Conservation (phyloP, 805 yeast genomes). For the Wickerhamomyces queroliae region DNA sequence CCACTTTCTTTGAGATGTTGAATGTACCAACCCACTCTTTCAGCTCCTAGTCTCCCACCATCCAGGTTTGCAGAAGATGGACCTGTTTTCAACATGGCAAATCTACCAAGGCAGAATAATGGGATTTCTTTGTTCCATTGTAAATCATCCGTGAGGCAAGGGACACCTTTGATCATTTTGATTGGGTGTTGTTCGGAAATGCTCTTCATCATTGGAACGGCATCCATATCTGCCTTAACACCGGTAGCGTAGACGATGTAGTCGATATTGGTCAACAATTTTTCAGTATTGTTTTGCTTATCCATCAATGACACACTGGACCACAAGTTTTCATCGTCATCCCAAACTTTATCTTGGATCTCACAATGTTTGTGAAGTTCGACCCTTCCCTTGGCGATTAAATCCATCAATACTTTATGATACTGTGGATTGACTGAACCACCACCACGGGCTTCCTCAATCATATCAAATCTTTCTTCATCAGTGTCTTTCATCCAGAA, state of each 20-base stretch:
- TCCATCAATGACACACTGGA: slow-evolving; percentile 5
- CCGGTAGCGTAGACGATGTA: slow-evolving; percentile 40
- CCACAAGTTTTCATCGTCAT: slow-evolving; percentile 24
- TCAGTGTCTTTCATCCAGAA: slow-evolving; percentile 38
- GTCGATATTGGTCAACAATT: slow-evolving; percentile 19
- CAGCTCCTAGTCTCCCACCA: slow-evolving; percentile 41
- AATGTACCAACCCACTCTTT: slow-evolving; percentile 30
- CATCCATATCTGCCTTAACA: slow-evolving; percentile 24
- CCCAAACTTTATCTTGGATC: slow-evolving; percentile 24
- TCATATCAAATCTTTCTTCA: slow-evolving; percentile 34
- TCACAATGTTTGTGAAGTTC: slow-evolving; percentile 25
- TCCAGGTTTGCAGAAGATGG: slow-evolving; percentile 42
- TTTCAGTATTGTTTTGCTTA: neutral
- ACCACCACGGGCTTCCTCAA: slow-evolving; percentile 36
- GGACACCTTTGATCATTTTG: slow-evolving; percentile 30
- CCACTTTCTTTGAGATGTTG: slow-evolving; percentile 6
- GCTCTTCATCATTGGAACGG: slow-evolving; percentile 26
- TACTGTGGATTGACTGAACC: slow-evolving; percentile 42
- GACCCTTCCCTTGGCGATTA: slow-evolving; percentile 27
- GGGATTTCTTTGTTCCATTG: slow-evolving; percentile 36
- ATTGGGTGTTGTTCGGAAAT: slow-evolving; percentile 26
- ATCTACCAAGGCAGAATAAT: slow-evolving; percentile 35
- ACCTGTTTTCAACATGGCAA: slow-evolving; percentile 36
- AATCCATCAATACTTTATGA: slow-evolving; percentile 26
- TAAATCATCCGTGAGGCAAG: slow-evolving; percentile 38